These are phyloP conservation scores for Citrus mangshanensis DNA, from an alignment of 345 rosid species.

Conservation along the genomic window DNA sequence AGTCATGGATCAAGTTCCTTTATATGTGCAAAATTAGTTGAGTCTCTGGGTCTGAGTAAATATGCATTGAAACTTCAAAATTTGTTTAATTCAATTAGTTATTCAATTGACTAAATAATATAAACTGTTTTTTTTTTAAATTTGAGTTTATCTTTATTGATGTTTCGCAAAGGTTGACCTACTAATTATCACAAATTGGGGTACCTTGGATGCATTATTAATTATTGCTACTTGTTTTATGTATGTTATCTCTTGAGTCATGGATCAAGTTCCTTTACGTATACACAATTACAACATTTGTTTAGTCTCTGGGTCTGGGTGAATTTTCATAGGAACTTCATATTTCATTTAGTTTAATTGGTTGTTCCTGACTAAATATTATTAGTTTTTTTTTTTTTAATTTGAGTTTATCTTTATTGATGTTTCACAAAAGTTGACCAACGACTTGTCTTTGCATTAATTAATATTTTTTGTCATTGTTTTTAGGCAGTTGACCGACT, in stretches of 20 bases:
- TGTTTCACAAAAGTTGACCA: neutral
- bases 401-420: neutral
- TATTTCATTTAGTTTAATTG: neutral
- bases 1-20: neutral
- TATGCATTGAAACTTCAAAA: constrained; percentile 7
- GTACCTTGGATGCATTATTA: too few species aligned
- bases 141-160: neutral
- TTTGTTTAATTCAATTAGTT: neutral
- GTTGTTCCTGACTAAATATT: neutral
- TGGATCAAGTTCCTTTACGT: neutral
- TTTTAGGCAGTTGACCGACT: too few species aligned
- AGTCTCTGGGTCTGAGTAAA: neutral
- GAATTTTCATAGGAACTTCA: constrained; percentile 8
- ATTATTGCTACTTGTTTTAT: neutral
- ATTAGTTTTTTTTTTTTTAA: too few species aligned
- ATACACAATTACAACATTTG: too few species aligned
- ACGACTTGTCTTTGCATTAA: neutral
- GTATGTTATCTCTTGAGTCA: neutral
- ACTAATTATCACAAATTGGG: too few species aligned
- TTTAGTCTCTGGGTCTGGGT: too few species aligned
- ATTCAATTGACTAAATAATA: neutral
- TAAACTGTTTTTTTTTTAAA: too few species aligned
- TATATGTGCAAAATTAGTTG: neutral
- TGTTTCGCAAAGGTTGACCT: neutral
- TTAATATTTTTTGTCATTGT: neutral